phyloP scores from a whole-genome alignment of 352 stramenopile genomes.

The Phytophthora europaea region DNA sequence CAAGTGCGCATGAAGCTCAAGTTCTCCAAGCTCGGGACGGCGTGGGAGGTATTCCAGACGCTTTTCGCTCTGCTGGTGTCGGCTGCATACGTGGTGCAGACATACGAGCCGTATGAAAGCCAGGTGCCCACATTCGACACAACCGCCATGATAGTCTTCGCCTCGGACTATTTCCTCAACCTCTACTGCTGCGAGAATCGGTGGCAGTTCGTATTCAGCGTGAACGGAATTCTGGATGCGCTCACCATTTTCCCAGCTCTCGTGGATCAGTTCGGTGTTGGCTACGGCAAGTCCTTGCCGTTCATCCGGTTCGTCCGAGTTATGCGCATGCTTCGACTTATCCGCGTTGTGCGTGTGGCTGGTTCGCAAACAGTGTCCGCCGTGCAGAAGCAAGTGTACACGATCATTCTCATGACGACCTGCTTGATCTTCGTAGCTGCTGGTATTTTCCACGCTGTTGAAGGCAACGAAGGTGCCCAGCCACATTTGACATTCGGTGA shows the following conservation, averaged over 20 bases:
- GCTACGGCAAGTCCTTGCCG: constrained; percentile 43
- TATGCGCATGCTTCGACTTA: constrained; percentile 63
- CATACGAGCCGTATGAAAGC: constrained; percentile 40
- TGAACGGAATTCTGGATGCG: constrained; percentile 70
- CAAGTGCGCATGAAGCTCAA: constrained; percentile 72
- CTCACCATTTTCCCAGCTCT: constrained; percentile 69
- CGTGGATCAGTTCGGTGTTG: constrained; percentile 40
- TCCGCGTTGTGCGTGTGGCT: constrained; percentile 57
- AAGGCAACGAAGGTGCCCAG: constrained; percentile 39
- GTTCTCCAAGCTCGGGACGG: constrained; percentile 54
- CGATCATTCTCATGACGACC: constrained; percentile 68
- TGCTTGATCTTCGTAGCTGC: constrained; percentile 77
- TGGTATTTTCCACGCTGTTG: constrained; percentile 66
- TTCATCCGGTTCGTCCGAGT: constrained; percentile 76
- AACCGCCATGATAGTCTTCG: constrained; percentile 55
- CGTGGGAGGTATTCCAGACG: constrained; percentile 74
- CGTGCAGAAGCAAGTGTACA: constrained; percentile 75
- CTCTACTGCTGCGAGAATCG: constrained; percentile 74
- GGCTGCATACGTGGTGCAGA: constrained; percentile 60
- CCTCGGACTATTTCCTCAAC: constrained; percentile 66
- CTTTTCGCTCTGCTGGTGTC: constrained; percentile 63
- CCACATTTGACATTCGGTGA: constrained; percentile 61
- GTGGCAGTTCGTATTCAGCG: constrained; percentile 53
- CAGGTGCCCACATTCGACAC: constrained; percentile 47
- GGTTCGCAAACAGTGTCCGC: constrained; percentile 61